These are phyloP conservation scores for Penicillium brasilianum DNA, from an alignment of 2,329 filamentous ascomycete species.

Conservation along the genomic window DNA sequence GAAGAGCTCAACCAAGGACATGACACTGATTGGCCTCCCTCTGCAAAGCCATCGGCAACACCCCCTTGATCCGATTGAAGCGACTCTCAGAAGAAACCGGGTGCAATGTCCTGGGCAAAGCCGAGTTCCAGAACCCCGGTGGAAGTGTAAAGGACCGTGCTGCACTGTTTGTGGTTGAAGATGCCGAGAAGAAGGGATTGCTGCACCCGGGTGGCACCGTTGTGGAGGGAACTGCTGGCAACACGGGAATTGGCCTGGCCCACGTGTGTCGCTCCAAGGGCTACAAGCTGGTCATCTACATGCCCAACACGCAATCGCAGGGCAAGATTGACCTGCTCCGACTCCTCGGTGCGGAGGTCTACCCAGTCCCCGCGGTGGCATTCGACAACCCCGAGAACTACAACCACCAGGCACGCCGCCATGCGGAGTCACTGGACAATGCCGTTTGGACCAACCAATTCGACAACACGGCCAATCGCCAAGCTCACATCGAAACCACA, in stretches of 20 bases:
- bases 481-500: conserved; percentile 94
- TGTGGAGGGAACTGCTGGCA: conserved; percentile 94
- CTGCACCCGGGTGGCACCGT: conserved; percentile 88
- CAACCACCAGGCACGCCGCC: conserved; percentile 91
- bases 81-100: conserved; percentile 86
- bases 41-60: conserved; percentile 89
- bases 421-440: conserved; percentile 84
- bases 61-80: conserved; percentile 89
- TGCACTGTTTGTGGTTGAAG: conserved; percentile 88
- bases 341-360: conserved; percentile 89
- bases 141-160: conserved; percentile 96
- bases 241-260: conserved; percentile 96
- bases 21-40: conserved; percentile 6
- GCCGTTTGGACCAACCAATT: conserved; percentile 99
- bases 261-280: conserved; percentile 92
- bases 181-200: conserved; percentile 87
- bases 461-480: conserved; percentile 91
- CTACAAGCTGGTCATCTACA: conserved; percentile 97
- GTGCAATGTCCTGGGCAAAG: conserved; percentile 93
- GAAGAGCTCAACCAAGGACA: not conserved
- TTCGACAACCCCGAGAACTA: conserved; percentile 97
- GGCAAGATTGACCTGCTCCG: conserved; percentile 95
- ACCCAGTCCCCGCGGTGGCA: conserved; percentile 92
- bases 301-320: conserved; percentile 98
- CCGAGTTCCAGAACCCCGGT: conserved; percentile 98